Evolutionary conservation across 768 basidiomycete genomes (phyloP).

Genomic region (Collybiopsis confluens): DNA sequence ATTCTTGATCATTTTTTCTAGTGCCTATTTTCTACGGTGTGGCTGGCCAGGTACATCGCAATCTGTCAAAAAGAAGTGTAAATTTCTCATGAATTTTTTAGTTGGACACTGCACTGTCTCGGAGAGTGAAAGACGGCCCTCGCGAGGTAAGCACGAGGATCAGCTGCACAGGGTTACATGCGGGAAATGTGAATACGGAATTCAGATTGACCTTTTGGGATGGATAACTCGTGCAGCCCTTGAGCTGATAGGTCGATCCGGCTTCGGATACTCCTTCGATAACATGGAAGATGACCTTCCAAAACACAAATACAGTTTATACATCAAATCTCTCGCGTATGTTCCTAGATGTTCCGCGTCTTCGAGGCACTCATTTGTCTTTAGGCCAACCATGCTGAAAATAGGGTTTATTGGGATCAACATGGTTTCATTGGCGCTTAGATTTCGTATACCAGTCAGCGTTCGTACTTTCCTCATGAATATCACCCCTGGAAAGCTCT

Average conservation of each 20-base stretch:
- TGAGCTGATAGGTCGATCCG: constrained; percentile 32
- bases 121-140: too few relatives aligned
- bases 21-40: constrained; percentile 2
- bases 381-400: too few relatives aligned
- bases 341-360: background rate
- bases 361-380: too few relatives aligned
- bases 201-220: constrained; percentile 23
- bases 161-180: background rate
- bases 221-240: constrained; percentile 33
- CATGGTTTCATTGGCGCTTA: constrained; percentile 20
- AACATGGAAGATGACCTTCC: constrained; percentile 17
- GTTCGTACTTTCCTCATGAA: constrained; percentile 31
- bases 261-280: constrained; percentile 34
- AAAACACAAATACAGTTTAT: constrained; percentile 7
- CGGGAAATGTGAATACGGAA: background rate
- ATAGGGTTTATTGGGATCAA: constrained; percentile 11
- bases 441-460: constrained; percentile 17
- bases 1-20: constrained; percentile 1
- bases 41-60: background rate
- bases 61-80: background rate
- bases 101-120: background rate
- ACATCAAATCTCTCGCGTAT: constrained; percentile 14
- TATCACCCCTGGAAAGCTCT: constrained; percentile 27
- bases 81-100: background rate
- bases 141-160: background rate